phyloP scores from a whole-genome alignment of 306 rosid genomes.

The Prosopis cineraria region DNA sequence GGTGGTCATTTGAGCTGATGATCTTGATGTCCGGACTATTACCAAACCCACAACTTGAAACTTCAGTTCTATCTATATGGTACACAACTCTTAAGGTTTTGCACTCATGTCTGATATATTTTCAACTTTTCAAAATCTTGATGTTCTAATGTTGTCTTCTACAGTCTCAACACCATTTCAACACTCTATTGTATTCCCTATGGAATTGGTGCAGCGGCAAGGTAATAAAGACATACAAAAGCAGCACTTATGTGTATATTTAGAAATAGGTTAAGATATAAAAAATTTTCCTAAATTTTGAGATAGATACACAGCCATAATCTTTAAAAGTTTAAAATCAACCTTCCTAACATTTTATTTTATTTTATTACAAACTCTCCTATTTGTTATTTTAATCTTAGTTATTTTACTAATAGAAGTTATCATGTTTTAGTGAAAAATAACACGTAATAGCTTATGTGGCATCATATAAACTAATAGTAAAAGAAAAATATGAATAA shows the following conservation, averaged over 20 bases:
- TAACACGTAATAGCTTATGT: too few relatives aligned
- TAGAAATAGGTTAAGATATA: too few relatives aligned
- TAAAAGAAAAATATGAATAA: too few relatives aligned
- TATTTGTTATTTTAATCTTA: too few relatives aligned
- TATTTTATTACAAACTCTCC: too few relatives aligned
- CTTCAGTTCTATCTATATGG: slow-evolving; percentile 66
- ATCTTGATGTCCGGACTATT: slow-evolving; percentile 12
- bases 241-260: neutral
- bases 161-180: slow-evolving; percentile 47
- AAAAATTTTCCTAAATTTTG: too few relatives aligned
- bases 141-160: neutral
- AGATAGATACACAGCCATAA: too few relatives aligned
- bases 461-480: too few relatives aligned
- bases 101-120: neutral
- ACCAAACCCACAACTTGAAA: slow-evolving; percentile 63
- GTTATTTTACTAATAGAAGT: too few relatives aligned
- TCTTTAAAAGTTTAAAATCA: too few relatives aligned
- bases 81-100: slow-evolving; percentile 3
- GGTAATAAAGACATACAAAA: slow-evolving; percentile 33
- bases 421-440: too few relatives aligned
- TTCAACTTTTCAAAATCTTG: neutral
- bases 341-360: too few relatives aligned
- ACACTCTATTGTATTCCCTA: slow-evolving; percentile 49
- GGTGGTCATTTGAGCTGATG: slow-evolving; percentile 44
- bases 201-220: slow-evolving; percentile 60